Percentiles rank a stretch among this genome's conserved stretches.
These are phyloP conservation scores for Astragalus membranaceus DNA, from an alignment of 306 rosid species.

Conservation along the genomic window DNA sequence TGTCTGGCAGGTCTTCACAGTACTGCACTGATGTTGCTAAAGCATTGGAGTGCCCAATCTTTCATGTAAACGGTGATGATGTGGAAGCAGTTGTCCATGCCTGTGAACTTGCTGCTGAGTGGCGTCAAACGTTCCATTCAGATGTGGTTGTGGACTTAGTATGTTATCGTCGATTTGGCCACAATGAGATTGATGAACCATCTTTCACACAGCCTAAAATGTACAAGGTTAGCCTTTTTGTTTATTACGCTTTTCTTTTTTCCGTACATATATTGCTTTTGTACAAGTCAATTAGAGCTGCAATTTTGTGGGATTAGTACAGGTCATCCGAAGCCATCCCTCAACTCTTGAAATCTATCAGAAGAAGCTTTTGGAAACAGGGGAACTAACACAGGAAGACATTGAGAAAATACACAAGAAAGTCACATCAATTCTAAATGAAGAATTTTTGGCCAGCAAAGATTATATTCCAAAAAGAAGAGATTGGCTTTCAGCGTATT, in stretches of 20 bases:
- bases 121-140: conserved; percentile 97
- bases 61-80: conserved; percentile 91
- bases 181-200: conserved; percentile 97
- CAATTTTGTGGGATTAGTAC: conserved; percentile 16
- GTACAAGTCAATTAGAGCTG: conserved; percentile 14
- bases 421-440: conserved; percentile 69
- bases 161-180: conserved; percentile 93
- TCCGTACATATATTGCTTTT: neutral
- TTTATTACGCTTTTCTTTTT: conserved; percentile 3
- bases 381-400: conserved; percentile 61
- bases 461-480: conserved; percentile 83
- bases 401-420: conserved; percentile 60
- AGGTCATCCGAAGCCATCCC: conserved; percentile 83
- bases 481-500: conserved; percentile 97
- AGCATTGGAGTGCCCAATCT: conserved; percentile 85
- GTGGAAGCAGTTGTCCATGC: conserved; percentile 97
- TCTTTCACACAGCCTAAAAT: conserved; percentile 96
- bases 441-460: conserved; percentile 86
- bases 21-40: conserved; percentile 96
- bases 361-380: conserved; percentile 73
- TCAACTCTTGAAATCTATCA: conserved; percentile 80
- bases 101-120: conserved; percentile 96
- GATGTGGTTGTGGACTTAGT: conserved; percentile 96
- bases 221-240: conserved; percentile 68
- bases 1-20: conserved; percentile 79